Evolutionary conservation across 225 moss, liverwort and hornwort genomes (phyloP).

Genomic region (Polytrichum formosum): DNA sequence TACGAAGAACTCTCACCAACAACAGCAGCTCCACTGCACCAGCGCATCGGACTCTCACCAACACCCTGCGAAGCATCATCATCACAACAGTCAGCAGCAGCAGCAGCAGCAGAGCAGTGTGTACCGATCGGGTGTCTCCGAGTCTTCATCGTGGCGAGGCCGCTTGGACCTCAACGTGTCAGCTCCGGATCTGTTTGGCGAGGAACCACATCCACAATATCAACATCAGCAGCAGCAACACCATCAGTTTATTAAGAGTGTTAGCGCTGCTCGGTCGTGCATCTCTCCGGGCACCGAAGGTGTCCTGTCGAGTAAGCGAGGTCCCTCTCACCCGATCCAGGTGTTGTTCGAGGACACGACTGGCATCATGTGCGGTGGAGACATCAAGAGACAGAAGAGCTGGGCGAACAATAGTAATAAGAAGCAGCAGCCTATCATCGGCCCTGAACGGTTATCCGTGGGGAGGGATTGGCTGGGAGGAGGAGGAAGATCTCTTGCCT

Average conservation of each 20-base stretch:
- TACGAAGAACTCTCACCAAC: conserved; percentile 18
- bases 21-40: conserved; percentile 33
- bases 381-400: conserved; percentile 52
- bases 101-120: conserved; percentile 11
- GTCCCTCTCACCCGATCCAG: conserved; percentile 36
- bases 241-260: conserved; percentile 38
- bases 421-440: conserved; percentile 32
- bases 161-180: conserved; percentile 81
- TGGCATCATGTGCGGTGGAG: conserved; percentile 16
- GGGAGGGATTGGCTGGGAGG: conserved; percentile 72
- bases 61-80: not conserved
- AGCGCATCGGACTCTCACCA: conserved; percentile 17
- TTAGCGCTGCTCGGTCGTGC: conserved; percentile 57
- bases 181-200: conserved; percentile 47
- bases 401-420: conserved; percentile 21
- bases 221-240: too few relatives aligned
- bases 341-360: conserved; percentile 46
- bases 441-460: conserved; percentile 45
- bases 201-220: conserved; percentile 24
- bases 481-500: conserved; percentile 16
- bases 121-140: conserved; percentile 40
- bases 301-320: conserved; percentile 57
- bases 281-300: conserved; percentile 46
- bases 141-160: conserved; percentile 68
- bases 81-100: not conserved